Base-by-base conservation (phyloP, 352 stramenopile genomes). In the Elongisporangium undulatum region DNA sequence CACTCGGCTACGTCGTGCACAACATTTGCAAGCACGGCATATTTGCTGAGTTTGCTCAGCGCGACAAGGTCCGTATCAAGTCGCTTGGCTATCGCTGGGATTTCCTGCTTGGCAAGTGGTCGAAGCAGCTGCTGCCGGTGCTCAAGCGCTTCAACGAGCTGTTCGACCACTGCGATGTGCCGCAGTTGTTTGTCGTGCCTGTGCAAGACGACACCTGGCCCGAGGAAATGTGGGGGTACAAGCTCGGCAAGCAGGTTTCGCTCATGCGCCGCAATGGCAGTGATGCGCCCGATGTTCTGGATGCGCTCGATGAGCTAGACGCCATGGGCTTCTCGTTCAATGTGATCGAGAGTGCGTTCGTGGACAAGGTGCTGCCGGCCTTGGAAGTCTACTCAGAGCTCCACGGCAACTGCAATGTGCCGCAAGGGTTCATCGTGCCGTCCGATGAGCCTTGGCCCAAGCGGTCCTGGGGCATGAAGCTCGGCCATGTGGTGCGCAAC, bases 381-480 rank as follows among this genome's bases (percentile, higher is more conserved):
- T 66, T 98, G 21, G 69, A 91, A 22, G 68, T 73, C 17, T 98
- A 97, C 66, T 85, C 89, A 41, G 61, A 88, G 59, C 74, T 90
- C 15, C 88, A 93, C 56, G 90, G 90, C 13, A 80, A 98, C 66
- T 79, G 92, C 24, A 75, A 94, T 53, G 89, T 98, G 2, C 87
- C 90, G 19, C 79, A 95, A 68, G 81, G 84, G n/a, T 98, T 96
- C 65, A 84, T 92, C 21, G 85, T 98, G 1, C 89, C 90, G 21
- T 78, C 75, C 26, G 74, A 82, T 34, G 65, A 71, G 8, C 64
- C 77, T 16, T 98, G 90, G 89, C 87, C 90, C 13, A 71, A 85
- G 52, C 71, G 85, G 52, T 82, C 86, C 8, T 90, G 85, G 77
- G 91, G 91, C 8, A 78, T 97, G 21, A 86, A 93, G 51, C 74